Conservation (phyloP, 768 basidiomycete genomes). For the Leccinum pellstonianum region DNA sequence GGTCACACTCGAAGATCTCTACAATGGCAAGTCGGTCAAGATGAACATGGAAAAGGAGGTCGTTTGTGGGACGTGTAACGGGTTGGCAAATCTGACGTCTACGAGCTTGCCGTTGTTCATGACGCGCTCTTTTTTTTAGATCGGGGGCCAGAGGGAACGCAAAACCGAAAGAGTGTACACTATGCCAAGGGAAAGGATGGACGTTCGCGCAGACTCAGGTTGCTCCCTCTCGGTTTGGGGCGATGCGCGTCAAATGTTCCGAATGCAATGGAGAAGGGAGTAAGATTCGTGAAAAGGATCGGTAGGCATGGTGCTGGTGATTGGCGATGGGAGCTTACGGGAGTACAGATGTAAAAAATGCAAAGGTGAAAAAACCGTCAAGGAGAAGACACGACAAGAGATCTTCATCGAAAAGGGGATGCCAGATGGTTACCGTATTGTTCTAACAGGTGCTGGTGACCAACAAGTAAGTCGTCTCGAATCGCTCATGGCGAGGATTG, state of each 20-base stretch:
- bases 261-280: conserved; percentile 70
- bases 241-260: conserved; percentile 56
- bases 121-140: conserved; percentile 40
- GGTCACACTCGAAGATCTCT: conserved; percentile 89
- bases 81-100: conserved; percentile 43
- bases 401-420: conserved; percentile 87
- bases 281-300: conserved; percentile 80
- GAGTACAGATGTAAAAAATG: conserved; percentile 87
- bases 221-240: conserved; percentile 46
- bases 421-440: conserved; percentile 78
- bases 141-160: conserved; percentile 79
- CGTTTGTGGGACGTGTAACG: conserved; percentile 76
- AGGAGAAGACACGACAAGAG: conserved; percentile 88
- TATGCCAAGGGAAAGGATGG: conserved; percentile 85
- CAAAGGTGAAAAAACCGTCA: conserved; percentile 79
- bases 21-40: conserved; percentile 85
- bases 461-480: conserved; percentile 57
- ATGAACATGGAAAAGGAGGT: conserved; percentile 88
- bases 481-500: conserved; percentile 1
- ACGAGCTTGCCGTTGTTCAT: conserved; percentile 2
- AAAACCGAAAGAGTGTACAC: conserved; percentile 80
- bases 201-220: conserved; percentile 57
- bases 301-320: conserved; percentile 42
- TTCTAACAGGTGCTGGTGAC: conserved; percentile 90
- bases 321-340: conserved; percentile 4